Evolutionary conservation across 2,329 filamentous ascomycete species (phyloP).

Genomic region (Cladosporium sphaerospermum): DNA sequence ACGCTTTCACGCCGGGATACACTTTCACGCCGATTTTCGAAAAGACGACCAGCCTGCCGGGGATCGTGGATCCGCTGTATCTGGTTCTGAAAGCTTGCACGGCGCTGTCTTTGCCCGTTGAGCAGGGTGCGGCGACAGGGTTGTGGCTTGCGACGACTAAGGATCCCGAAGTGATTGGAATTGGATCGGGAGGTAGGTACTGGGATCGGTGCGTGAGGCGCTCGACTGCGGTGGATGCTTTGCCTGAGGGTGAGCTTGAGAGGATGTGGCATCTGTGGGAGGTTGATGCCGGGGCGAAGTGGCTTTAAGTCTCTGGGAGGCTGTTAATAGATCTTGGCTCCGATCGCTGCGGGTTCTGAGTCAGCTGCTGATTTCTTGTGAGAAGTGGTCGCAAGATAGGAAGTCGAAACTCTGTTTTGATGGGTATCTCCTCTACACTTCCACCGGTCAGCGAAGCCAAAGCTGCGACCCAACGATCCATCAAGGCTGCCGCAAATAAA

Average conservation of each 20-base stretch:
- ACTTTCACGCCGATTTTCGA: conserved; percentile 13
- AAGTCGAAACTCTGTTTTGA: conserved; percentile 11
- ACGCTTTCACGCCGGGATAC: conserved; percentile 15
- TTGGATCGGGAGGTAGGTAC: conserved; percentile 3
- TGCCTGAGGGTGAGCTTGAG: conserved; percentile 3
- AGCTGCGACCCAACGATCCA: conserved; percentile 31
- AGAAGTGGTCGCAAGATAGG: background rate
- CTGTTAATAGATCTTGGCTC: too few relatives aligned
- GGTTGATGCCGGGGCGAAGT: conserved; percentile 5
- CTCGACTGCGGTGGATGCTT: conserved; percentile 4
- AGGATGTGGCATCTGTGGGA: conserved; percentile 12
- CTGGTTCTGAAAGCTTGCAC: conserved; percentile 11
- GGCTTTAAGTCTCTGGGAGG: background rate
- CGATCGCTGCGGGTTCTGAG: too few relatives aligned
- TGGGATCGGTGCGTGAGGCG: conserved; percentile 11
- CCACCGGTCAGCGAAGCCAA: conserved; percentile 31
- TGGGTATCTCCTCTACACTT: conserved; percentile 17
- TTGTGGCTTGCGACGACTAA: conserved; percentile 14
- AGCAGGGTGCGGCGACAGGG: conserved; percentile 16
- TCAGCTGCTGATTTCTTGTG: too few relatives aligned
- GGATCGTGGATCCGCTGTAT: conserved; percentile 8
- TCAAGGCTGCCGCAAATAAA: conserved; percentile 1
- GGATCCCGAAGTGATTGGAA: conserved; percentile 8
- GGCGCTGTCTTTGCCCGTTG: conserved; percentile 8
- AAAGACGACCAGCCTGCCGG: conserved; percentile 6